A percentile compares a stretch with the other conserved stretches of the same genome.
Evolutionary conservation across 352 stramenopile genomes (phyloP).

Genomic region (Peronospora farinosa): DNA sequence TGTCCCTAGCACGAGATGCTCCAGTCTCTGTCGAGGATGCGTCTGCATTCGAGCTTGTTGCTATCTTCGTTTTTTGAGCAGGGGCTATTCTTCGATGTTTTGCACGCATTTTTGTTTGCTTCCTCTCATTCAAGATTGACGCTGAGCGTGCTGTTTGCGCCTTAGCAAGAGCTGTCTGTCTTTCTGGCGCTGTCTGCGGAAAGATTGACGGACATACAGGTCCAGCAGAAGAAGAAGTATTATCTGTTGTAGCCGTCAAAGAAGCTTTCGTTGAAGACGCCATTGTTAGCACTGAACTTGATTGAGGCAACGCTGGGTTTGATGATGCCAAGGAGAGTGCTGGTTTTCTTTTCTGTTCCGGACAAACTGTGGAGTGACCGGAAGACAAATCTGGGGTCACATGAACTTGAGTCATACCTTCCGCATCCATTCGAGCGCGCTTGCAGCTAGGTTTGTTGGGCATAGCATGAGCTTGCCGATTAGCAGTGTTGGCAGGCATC

Average conservation of each 20-base stretch:
- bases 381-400: background rate
- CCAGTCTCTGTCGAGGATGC: background rate
- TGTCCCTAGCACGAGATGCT: background rate
- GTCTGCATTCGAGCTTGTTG: background rate
- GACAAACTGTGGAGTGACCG: background rate
- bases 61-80: constrained; percentile 1
- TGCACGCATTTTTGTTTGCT: background rate
- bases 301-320: background rate
- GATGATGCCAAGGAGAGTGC: background rate
- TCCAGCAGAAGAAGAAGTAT: background rate
- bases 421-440: constrained; percentile 8
- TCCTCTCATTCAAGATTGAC: background rate
- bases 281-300: background rate
- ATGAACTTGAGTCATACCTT: background rate
- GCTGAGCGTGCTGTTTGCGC: background rate
- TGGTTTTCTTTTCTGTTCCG: constrained; percentile 1
- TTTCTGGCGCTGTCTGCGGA: background rate
- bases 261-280: background rate
- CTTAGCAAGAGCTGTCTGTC: background rate
- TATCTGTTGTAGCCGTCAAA: no score
- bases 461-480: background rate
- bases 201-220: background rate
- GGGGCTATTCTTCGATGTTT: background rate
- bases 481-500: constrained; percentile 1
- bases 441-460: constrained; percentile 11